phyloP scores from a whole-genome alignment of 129 eudicot genomes.

The Cynara cardunculus region DNA sequence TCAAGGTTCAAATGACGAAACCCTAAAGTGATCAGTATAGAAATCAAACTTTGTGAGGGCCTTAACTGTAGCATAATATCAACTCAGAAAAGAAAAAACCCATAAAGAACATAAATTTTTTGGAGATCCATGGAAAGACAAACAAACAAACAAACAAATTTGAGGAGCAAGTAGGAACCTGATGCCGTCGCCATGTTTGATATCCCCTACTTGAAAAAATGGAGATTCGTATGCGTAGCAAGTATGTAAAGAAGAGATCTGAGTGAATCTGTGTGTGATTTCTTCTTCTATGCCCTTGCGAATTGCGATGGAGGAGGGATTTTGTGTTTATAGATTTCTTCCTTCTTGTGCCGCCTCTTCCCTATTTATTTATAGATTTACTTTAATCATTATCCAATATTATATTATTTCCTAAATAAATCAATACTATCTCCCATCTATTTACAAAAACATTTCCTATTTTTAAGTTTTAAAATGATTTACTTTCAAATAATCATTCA shows the following conservation, averaged over 20 bases:
- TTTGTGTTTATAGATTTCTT: background rate
- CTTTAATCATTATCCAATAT: too few relatives aligned
- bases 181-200: conserved; percentile 2
- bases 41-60: background rate
- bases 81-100: background rate
- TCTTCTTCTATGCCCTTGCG: background rate
- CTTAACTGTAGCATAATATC: background rate
- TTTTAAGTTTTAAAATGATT: too few relatives aligned
- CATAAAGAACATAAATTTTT: background rate
- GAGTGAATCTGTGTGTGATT: background rate
- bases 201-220: background rate
- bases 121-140: background rate
- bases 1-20: background rate
- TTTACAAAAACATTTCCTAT: too few relatives aligned
- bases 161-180: background rate
- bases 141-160: background rate
- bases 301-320: background rate
- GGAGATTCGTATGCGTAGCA: background rate
- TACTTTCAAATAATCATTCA: too few relatives aligned
- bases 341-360: background rate
- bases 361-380: background rate
- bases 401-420: too few relatives aligned
- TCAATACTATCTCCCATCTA: too few relatives aligned
- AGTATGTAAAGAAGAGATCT: background rate
- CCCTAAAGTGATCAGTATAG: background rate